Evolutionary conservation across 768 basidiomycete species (phyloP), one percentile per base, ranked within the genome.

Genomic region (Collybia sp.): DNA sequence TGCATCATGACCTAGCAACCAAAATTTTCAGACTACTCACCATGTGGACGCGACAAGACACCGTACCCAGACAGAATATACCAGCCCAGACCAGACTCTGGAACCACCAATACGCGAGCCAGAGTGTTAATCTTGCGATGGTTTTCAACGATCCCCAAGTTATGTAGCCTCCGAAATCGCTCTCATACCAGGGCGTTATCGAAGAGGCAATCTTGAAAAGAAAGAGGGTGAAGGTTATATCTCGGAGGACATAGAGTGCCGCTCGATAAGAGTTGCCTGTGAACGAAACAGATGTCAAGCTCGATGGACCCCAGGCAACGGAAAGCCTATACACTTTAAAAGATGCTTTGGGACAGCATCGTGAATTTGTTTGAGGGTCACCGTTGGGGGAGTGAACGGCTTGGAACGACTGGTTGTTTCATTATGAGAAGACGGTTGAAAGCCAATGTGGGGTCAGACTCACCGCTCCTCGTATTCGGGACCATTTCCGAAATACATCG

Each of bases 261-360:
- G 70, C 69, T 43, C 61, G 69, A 6, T 62, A 32, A 20, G 71
- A 54, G 46, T 71, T 65, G 43, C 58, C 73, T 75, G 47, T 19
- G 25, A 30, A 33, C 15, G n/a, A 6, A n/a, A 30, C 8, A 6
- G 13, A 19, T 42, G 40, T 30, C 18, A 12, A 18, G n/a, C n/a
- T n/a, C n/a, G n/a, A 30, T n/a, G 34, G 16, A 1, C 18, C 37
- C 31, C 31, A 13, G 16, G 13, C 45, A n/a, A 37, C 10, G 13
- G 13, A 18, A n/a, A 37, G n/a, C 17, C 64, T 55, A n/a, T 62
- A 69, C 72, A 64, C 49, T 62, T 65, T n/a, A 77, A 61, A 8
- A 79, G 59, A 37, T 77, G 62, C 59, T 75, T 79, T 1, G 79
- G 78, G 15, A 80, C 77, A 3, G 73, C 76, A 49, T 76, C 72